Base-by-base conservation (phyloP, 2,329 filamentous ascomycete genomes). In the Ophiostoma sp. region DNA sequence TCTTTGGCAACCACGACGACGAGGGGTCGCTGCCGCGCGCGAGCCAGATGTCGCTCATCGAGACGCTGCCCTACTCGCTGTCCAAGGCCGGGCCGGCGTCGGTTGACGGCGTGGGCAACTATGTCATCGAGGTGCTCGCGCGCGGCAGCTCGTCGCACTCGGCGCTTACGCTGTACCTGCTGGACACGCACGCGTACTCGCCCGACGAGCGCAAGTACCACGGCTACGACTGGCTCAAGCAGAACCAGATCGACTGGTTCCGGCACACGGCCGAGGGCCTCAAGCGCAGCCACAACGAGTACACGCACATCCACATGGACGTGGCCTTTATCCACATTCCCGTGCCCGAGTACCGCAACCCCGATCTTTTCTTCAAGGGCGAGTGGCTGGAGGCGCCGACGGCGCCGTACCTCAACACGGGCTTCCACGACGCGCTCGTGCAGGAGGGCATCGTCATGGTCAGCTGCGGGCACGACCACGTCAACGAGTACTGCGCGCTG, bases 181-280 rank as follows among this genome's bases (percentile, higher is more conserved):
- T 99, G 64, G 95, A 99, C 79, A 94, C 94, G 0, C 95, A 99
- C 78, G 86, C 91, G 4, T 96, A 97, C 79, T 93, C 92, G 5
- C 94, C 94, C 0, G 91, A 99, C 77, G 93, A 97, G 80, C 87
- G 89, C 70, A 88, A 92, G 72, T 97, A 89, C 78, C 87, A 88
- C n/a, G 95, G 95, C 67, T 99, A 99, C 78, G 94, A 98, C 80
- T 99, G 95, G 95, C 83, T 99, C 77, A 98, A 98, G 81, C 89
- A 89, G 64, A 93, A 87, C 75, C 95, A 99, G 79, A 97, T 97
- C 71, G 88, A 92, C 70, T 99, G 95, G 95, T 99, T 99, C 83
- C 89, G 88, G 74, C 85, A 87, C 73, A 96, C 92, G 0, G 89
- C 92, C 0, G 83, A 89, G 71, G 81, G 87, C 15, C 81, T 97